Base-by-base conservation (phyloP, 805 yeast species). In the Kuraishia capsulata region DNA sequence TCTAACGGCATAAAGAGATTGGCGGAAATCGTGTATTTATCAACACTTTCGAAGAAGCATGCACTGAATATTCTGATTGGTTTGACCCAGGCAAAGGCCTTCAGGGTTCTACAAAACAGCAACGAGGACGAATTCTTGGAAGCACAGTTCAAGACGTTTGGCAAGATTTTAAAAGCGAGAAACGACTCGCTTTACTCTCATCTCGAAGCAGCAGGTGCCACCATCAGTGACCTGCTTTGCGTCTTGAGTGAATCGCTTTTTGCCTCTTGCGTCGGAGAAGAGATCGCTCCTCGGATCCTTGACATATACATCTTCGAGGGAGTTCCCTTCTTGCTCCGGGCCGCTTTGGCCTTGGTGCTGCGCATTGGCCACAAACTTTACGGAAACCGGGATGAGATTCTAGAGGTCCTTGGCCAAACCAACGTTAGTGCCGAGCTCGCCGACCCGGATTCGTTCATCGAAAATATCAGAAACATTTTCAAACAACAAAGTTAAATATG, bases 251-350 rank as follows among this genome's bases (percentile, higher is more conserved):
- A 71, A 17, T 57, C 65, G 9, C 42, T 76, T 16, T 72, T 78
- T 48, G 51, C 77, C 2, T 57, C 62, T 36, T 61, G 66, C 20
- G 49, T 78, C 33, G 51, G 64, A 10, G 54, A 73, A 35, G 79
- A 77, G 25, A 53, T 68, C 1, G 53, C 71, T 5, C 58, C 67
- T 20, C 65, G 76, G 13, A 45, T 81, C 5, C 48, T 81, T 43
- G 89, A 81, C 51, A 61, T 80, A 4, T 67, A 67, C 51, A 51
- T 78, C 9, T 78, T 78, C 51, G 86, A 79, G 50, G 78, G 80
- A 5, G 83, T 75, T 45, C 56, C 69, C 2, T 64, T 78, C 44
- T 50, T 81, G 36, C 55, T 76, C 32, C 64, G 81, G 17, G 65
- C 69, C 9, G 60, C 71, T 2, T 52, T 81, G n/a, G 82, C 76